Conservation (phyloP, 441 rosid species). For the Syzygium malaccense region DNA sequence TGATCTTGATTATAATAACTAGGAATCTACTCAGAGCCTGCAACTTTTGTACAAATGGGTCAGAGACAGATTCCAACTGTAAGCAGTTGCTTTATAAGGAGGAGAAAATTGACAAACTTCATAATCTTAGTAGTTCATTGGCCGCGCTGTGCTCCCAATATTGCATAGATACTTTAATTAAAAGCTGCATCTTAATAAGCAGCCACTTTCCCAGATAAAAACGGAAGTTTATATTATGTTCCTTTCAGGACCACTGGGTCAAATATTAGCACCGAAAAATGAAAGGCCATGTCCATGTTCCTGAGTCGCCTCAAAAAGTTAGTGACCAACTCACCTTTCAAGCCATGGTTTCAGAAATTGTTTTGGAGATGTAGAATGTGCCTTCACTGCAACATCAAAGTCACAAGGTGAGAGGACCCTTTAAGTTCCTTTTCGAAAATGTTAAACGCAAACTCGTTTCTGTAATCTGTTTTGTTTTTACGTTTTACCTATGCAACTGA, state of each 20-base stretch:
- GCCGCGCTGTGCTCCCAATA: neutral
- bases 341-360: slow-evolving; percentile 45
- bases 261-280: too few relatives aligned
- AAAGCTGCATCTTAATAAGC: neutral
- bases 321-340: neutral
- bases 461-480: too few relatives aligned
- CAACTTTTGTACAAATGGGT: neutral
- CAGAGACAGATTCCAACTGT: slow-evolving; percentile 3
- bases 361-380: slow-evolving; percentile 43
- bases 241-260: too few relatives aligned
- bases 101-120: neutral
- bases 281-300: neutral
- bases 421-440: too few relatives aligned
- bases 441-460: neutral
- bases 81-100: neutral
- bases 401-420: too few relatives aligned
- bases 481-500: neutral
- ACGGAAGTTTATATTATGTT: neutral
- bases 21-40: too few relatives aligned
- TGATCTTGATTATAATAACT: too few relatives aligned
- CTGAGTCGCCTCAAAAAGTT: neutral
- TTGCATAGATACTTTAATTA: neutral
- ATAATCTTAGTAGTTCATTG: neutral
- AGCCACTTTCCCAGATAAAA: neutral
- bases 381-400: neutral